Percentiles rank a stretch among this genome's conserved stretches.
These are phyloP conservation scores for Lodderomyces jiufengensis DNA, from an alignment of 1,139 yeast species.

Conservation along the genomic window DNA sequence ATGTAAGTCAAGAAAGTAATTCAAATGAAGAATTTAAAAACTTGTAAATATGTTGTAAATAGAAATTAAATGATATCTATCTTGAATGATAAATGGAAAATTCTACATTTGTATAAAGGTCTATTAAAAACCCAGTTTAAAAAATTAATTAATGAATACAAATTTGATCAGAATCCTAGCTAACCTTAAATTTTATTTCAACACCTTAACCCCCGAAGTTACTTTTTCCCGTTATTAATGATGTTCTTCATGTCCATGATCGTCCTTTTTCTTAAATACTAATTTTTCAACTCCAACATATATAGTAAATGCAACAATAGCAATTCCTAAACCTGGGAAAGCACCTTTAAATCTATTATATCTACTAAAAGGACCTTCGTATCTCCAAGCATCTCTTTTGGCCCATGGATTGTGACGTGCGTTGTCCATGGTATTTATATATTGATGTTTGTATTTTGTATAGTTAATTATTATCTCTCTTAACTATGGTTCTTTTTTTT, in stretches of 20 bases:
- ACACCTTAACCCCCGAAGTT: no score
- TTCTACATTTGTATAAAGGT: no score
- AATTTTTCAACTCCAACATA: slow-evolving; percentile 64
- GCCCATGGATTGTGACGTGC: slow-evolving; percentile 42
- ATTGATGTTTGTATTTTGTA: neutral
- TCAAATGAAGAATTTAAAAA: neutral
- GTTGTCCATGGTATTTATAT: neutral
- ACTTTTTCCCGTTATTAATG: no score
- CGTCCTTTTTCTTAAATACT: slow-evolving; percentile 31
- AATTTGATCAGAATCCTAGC: no score
- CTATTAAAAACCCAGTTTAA: no score
- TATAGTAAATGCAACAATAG: slow-evolving; percentile 69
- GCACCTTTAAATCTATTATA: slow-evolving; percentile 65
- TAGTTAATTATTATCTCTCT: slow-evolving; percentile 2
- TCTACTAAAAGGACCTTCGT: slow-evolving; percentile 76
- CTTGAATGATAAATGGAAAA: no score
- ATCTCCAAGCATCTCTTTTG: slow-evolving; percentile 89
- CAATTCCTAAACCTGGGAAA: slow-evolving; percentile 84
- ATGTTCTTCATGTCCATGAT: slow-evolving; percentile 18
- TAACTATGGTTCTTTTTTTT: neutral
- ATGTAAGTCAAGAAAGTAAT: neutral
- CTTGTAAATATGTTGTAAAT: neutral
- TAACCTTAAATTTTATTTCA: no score
- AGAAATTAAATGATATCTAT: no score
- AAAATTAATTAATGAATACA: no score